Percentiles rank a stretch among this genome's conserved stretches.
Conservation (phyloP, 352 stramenopile species). For the Halophytophthora batemanensis region DNA sequence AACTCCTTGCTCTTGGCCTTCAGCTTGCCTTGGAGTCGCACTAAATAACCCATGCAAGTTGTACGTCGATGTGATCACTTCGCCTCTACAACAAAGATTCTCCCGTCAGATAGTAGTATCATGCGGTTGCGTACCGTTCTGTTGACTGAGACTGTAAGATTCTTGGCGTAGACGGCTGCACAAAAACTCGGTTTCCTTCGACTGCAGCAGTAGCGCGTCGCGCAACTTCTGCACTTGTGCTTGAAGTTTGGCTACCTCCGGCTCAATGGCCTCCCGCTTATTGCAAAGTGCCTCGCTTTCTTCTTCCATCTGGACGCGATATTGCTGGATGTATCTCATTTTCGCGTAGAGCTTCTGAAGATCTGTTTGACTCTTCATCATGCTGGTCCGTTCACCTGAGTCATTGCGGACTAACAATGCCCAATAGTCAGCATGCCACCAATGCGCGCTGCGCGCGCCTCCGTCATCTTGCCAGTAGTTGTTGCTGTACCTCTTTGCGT, state of each 20-base stretch:
- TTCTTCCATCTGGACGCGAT: conserved; percentile 32
- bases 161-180: conserved; percentile 32
- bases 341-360: conserved; percentile 48
- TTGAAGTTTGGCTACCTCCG: conserved; percentile 20
- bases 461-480: not conserved
- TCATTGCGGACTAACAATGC: conserved; percentile 12
- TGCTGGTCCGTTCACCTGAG: conserved; percentile 16
- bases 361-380: conserved; percentile 20
- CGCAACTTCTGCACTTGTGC: conserved; percentile 25
- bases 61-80: not conserved
- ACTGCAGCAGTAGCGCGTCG: conserved; percentile 29
- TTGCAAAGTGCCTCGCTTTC: conserved; percentile 27
- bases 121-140: conserved; percentile 30
- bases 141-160: conserved; percentile 21
- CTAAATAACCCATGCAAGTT: conserved; percentile 9
- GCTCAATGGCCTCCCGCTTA: conserved; percentile 26
- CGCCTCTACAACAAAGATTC: too few species aligned
- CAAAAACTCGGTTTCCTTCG: conserved; percentile 30
- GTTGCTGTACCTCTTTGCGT: conserved; percentile 13
- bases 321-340: conserved; percentile 38
- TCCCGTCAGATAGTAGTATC: not conserved
- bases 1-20: conserved; percentile 46
- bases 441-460: not conserved
- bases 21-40: conserved; percentile 32
- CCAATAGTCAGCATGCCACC: not conserved